phyloP scores from a whole-genome alignment of 495 filamentous ascomycete genomes.

The Letharia columbiana region DNA sequence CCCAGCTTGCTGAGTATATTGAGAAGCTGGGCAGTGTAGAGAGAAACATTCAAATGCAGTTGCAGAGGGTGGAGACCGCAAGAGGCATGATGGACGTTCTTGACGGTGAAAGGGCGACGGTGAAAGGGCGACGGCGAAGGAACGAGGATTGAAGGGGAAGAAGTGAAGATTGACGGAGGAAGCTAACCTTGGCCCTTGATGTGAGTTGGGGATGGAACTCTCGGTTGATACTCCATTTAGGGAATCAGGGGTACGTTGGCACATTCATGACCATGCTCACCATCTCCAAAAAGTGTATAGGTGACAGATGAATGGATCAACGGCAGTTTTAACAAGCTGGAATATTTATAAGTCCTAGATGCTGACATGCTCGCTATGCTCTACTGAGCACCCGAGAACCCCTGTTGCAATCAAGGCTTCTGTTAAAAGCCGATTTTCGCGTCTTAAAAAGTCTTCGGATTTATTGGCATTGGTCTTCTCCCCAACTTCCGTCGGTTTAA shows the following conservation, averaged over 20 bases:
- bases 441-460: no score
- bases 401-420: no score
- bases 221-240: background rate
- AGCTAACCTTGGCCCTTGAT: background rate
- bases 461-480: no score
- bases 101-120: background rate
- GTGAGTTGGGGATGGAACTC: background rate
- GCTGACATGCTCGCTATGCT: no score
- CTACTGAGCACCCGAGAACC: no score
- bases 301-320: background rate
- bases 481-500: no score
- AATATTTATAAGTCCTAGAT: no score
- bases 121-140: background rate
- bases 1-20: slow-evolving; percentile 6
- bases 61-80: background rate
- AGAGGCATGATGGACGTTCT: background rate
- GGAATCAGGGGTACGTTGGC: background rate
- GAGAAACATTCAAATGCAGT: slow-evolving; percentile 1
- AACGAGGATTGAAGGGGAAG: background rate
- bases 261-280: background rate
- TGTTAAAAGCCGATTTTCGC: background rate
- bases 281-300: background rate
- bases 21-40: slow-evolving; percentile 6
- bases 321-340: no score
- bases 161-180: background rate